Conservation (phyloP, 805 yeast genomes). For the Lipomyces mesembrius region DNA sequence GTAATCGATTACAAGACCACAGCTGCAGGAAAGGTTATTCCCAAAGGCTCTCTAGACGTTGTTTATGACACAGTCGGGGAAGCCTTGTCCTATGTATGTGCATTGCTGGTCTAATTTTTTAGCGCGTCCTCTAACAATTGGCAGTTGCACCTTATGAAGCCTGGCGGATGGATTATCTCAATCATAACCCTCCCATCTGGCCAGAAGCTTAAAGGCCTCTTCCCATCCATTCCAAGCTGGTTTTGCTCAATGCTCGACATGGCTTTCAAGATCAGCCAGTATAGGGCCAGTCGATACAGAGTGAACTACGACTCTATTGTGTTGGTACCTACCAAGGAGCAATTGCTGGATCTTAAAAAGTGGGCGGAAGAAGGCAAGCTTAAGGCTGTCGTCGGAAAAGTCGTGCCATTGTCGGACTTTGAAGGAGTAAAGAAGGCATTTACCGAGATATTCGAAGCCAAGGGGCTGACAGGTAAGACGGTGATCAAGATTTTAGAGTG, state of each 20-base stretch:
- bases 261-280: neutral
- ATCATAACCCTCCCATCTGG: conserved; percentile 27
- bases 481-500: conserved; percentile 22
- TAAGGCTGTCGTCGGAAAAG: conserved; percentile 28
- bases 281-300: conserved; percentile 19
- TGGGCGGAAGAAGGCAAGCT: conserved; percentile 35
- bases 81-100: conserved; percentile 13
- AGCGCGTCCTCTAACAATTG: neutral
- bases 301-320: conserved; percentile 19
- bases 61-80: conserved; percentile 36
- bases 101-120: neutral
- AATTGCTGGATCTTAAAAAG: conserved; percentile 16
- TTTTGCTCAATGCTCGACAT: conserved; percentile 11
- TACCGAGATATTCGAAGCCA: conserved; percentile 23
- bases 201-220: conserved; percentile 4
- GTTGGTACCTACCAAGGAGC: conserved; percentile 12
- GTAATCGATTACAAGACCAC: conserved; percentile 38
- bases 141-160: conserved; percentile 27
- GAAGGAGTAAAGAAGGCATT: conserved; percentile 28
- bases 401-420: conserved; percentile 18
- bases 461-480: conserved; percentile 36
- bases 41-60: conserved; percentile 31
- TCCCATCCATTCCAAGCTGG: conserved; percentile 2
- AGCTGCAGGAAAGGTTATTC: conserved; percentile 29
- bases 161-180: conserved; percentile 31